Conservation (phyloP, 148 eudicot species). For the Amaranthus hypochondriacus region DNA sequence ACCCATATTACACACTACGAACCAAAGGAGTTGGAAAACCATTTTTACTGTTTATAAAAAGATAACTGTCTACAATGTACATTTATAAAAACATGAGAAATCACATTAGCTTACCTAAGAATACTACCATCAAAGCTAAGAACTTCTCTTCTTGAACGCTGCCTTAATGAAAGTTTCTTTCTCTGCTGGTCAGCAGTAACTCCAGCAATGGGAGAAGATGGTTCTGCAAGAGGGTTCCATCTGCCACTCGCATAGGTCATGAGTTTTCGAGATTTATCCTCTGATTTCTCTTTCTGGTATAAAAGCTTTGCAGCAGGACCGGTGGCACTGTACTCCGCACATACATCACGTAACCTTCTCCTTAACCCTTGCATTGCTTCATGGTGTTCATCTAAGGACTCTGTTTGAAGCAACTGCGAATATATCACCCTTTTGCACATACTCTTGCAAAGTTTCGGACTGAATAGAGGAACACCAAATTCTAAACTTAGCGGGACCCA, state of each 20-base stretch:
- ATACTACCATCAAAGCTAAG: constrained; percentile 86
- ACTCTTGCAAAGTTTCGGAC: constrained; percentile 74
- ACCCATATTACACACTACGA: background rate
- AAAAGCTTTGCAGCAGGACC: constrained; percentile 78
- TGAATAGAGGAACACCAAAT: constrained; percentile 89
- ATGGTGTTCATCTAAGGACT: constrained; percentile 61
- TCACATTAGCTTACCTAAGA: constrained; percentile 44
- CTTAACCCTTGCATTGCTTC: constrained; percentile 82
- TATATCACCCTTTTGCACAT: constrained; percentile 74
- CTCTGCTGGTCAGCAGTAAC: constrained; percentile 54
- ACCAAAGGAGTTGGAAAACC: background rate
- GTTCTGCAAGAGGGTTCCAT: constrained; percentile 90
- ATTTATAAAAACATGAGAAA: constrained; percentile 12
- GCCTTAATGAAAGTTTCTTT: constrained; percentile 55
- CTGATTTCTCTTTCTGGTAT: constrained; percentile 68
- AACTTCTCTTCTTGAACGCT: constrained; percentile 69
- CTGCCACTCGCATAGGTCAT: constrained; percentile 93
- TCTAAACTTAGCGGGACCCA: constrained; percentile 91
- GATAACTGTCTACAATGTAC: background rate
- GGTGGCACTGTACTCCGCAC: constrained; percentile 71
- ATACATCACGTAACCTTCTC: constrained; percentile 60
- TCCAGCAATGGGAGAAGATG: constrained; percentile 89
- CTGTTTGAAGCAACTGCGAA: constrained; percentile 79
- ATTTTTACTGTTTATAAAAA: background rate
- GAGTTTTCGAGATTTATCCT: constrained; percentile 51